Base-by-base conservation (phyloP, 768 basidiomycete species). In the Rhodotorula sphaerocarpa region DNA sequence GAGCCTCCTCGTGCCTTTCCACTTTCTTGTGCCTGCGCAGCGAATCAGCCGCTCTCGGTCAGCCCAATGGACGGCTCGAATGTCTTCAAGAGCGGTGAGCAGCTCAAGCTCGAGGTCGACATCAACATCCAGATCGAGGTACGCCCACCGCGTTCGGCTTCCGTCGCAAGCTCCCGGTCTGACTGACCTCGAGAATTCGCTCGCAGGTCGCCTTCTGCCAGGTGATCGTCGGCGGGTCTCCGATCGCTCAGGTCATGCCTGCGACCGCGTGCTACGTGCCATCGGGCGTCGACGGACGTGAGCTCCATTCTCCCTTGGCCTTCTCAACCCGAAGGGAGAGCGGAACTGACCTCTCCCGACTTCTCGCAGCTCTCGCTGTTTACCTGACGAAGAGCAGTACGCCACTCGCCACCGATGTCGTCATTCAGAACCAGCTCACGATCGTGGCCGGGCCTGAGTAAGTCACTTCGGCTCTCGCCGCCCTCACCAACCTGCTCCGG, bases 381-480 rank as follows among this genome's bases (percentile, higher is more conserved):
- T 63, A 60, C 52, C 55, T 69, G 16, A 61, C 62, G 36, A 79
- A 79, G 25, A 80, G 83, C 71, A 73, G 73, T 57, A 81, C 83
- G 66, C 84, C 87, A 3, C 77, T 90, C 34, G 69, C 80, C 73
- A 83, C 82, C 77, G 80, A 84, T 75, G 80, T 83, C 66, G 72
- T 76, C 27, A 79, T 84, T 71, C 83, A 84, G 62, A 80, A 79
- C 50, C 77, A 76, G 56, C 76, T 16, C 5, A 60, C 79, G 57
- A 75, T 85, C 73, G 76, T 88, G 63, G 87, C 87, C 5, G 88
- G 88, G 33, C 89, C 89, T 10, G 76, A 50, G 61, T 70, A 79
- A 3, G 75, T 86, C 58, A 76, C 80, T 20, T 87, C 86, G 79
- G n/a, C n/a, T n/a, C n/a, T n/a, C n/a, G n/a, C n/a, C n/a, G n/a